phyloP scores from a whole-genome alignment of 345 rosid genomes.

The Draba incana region DNA sequence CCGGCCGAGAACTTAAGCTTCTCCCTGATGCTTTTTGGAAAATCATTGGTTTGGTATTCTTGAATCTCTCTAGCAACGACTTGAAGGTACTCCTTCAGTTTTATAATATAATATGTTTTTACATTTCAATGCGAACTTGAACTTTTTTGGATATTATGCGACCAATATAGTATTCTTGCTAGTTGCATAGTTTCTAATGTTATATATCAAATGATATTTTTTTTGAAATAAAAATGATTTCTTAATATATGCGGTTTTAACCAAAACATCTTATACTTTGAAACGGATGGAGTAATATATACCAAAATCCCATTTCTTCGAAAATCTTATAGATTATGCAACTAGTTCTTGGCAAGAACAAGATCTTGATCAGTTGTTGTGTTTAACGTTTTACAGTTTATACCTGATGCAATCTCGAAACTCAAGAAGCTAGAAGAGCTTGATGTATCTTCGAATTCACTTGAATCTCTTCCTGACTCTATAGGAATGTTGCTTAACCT shows the following conservation, averaged over 20 bases:
- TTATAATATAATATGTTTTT: no score
- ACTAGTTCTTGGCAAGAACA: background rate
- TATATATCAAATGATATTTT: no score
- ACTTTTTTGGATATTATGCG: no score
- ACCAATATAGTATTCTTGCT: no score
- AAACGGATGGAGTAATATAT: no score
- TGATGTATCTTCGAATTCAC: constrained; percentile 67
- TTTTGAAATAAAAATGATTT: no score
- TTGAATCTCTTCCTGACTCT: constrained; percentile 74
- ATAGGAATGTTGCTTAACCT: constrained; percentile 73
- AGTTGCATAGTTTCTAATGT: no score
- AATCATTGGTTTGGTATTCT: constrained; percentile 61
- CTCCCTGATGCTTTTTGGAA: constrained; percentile 81
- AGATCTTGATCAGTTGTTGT: constrained; percentile 2
- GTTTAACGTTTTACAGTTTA: constrained; percentile 46
- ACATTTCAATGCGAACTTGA: no score
- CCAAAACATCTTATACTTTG: no score
- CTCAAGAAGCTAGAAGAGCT: constrained; percentile 73
- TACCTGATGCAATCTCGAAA: constrained; percentile 88
- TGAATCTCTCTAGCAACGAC: constrained; percentile 72
- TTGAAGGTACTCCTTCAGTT: constrained; percentile 51
- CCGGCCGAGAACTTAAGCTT: constrained; percentile 60
- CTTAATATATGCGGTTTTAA: no score
- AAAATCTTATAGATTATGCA: no score
- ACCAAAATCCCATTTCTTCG: no score